Evolutionary conservation across 1,284 basidiomycete species (phyloP), one percentile per base, ranked within the genome.

Genomic region (Inonotus obliquus): DNA sequence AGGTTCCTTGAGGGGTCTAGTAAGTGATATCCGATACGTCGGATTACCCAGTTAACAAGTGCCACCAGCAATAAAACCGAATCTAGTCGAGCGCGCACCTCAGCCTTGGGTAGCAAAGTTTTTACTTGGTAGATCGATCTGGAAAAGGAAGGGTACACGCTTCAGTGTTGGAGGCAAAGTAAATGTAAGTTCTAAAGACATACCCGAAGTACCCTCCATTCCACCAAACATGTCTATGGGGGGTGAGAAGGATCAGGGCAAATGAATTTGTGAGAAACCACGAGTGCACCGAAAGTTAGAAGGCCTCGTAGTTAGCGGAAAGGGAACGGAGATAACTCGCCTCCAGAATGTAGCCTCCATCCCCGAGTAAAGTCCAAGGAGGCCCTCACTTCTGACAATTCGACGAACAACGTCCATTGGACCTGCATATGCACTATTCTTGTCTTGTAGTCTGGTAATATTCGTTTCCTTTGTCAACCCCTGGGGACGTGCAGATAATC

Each of bases 301-400:
- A 32, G 9, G 9, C 4, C 32, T 32, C 32, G n/a, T n/a, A n/a
- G n/a, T n/a, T 39, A 11, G n/a, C 38, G 29, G 62, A 23, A 48
- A 29, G 44, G 19, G 19, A 21, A 6, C 41, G 19, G 35, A 9
- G 37, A 29, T 62, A 90, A 32, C 32, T 4, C 9, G 32, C 91
- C 92, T 84, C 95, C 95, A 97, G 77, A 97, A 96, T 1, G 95
- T 97, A 10, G 92, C 85, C 74, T 97, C 95, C 90, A 97, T 95
- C 37, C 95, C 95, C 41, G 85, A 84, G 71, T 96, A 98, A 57
- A 96, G 79, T 47, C 94, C 96, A 1, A 96, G 77, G 5, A 91
- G 57, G 39, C 96, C 96, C 41, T 93, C 86, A 63, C 86, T 87
- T 68, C 75, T 81, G 56, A 97, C 74, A 29, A 94, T 82, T 68